Base-by-base conservation (phyloP, 208 protist species). In the Trypanosoma platydactyli region DNA sequence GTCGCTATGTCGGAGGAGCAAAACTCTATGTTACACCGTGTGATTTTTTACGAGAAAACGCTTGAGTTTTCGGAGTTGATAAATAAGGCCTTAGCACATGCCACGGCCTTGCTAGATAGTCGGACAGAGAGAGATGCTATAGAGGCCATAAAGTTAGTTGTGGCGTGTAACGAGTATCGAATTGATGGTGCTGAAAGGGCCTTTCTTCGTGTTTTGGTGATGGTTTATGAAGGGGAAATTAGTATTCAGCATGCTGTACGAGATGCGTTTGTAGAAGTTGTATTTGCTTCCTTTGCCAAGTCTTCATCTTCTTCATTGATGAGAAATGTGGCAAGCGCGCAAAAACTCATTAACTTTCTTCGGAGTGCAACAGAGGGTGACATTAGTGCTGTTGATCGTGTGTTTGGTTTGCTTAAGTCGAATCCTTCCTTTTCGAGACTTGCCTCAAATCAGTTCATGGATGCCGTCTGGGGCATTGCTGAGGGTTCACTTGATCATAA, bases 221-320 rank as follows among this genome's bases (percentile, higher is more conserved):
- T 96, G 84, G 82, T 91, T 30, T 96, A 92, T 64, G 81, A 94
- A 64, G 86, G 84, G 15, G 91, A 96, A 70, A 60, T 90, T 29
- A 94, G 94, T 63, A 92, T 96, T 58, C 87, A 94, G 73, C 79
- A 82, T n/a, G 84, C 91, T 20, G 91, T 96, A 35, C 83, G 91
- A 22, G 91, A 96, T 64, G 91, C 91, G 0, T 94, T 96, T 77
- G 67, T 77, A 3, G 88, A 94, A 71, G 84, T 96, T 25, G 66
- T 96, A 48, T 96, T 96, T 66, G 77, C 68, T 52, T 71, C 84
- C 7, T 90, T 94, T 54, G 74, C 67, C 35, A 80, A 82, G 58
- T 66, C 80, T 22, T 76, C 83, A n/a, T 66, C 69, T 46, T 92
- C 86, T 4, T 50, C 77, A 3, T 62, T 80, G 9, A 84, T 83